Base-by-base conservation (phyloP, 495 filamentous ascomycete species). In the Neurospora discreta region DNA sequence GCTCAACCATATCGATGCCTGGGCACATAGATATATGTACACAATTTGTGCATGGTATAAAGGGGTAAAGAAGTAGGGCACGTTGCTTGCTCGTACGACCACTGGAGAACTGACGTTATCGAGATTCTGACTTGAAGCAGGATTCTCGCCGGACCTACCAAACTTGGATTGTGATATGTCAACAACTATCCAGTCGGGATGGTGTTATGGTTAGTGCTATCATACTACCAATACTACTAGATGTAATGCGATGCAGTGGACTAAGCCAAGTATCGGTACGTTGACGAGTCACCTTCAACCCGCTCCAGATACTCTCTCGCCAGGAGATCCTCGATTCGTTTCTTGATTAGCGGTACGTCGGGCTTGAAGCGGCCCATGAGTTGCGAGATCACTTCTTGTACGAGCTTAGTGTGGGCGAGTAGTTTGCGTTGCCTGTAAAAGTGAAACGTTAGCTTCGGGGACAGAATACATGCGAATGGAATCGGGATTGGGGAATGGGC, bases 241-340 rank as follows among this genome's bases (percentile, higher is more conserved):
- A 5, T 33, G 70, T 39, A 36, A 41, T 58, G 58, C 26, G 13
- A 36, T 42, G 16, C 13, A 26, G 20, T 23, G 9, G 36, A 20
- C 71, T 71, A 84, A 18, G 84, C 94, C 70, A 97, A 79, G 78
- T 97, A 97, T 41, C 87, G 85, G 77, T 97, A 97, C 1, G 89
- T 88, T 3, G 93, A 85, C 6, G 85, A 82, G 15, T 90, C 87
- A 39, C 89, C 88, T 23, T 93, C 91, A 0, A 95, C 83, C 36
- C 95, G 89, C 80, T 97, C 95, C n/a, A 99, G 82, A 77, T 98
- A 99, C 77, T 99, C 95, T 65, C 94, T 87, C 73, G 91, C 90
- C 69, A 99, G 95, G 74, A 99, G 81, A 75, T 91, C 92, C 79
- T 99, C 95, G 71, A 99, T 93, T n/a, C 92, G 89, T 77, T 89